Percentiles rank a stretch among this genome's conserved stretches.
Conservation (phyloP, 805 yeast species). For the Schwanniomyces polymorphus region DNA sequence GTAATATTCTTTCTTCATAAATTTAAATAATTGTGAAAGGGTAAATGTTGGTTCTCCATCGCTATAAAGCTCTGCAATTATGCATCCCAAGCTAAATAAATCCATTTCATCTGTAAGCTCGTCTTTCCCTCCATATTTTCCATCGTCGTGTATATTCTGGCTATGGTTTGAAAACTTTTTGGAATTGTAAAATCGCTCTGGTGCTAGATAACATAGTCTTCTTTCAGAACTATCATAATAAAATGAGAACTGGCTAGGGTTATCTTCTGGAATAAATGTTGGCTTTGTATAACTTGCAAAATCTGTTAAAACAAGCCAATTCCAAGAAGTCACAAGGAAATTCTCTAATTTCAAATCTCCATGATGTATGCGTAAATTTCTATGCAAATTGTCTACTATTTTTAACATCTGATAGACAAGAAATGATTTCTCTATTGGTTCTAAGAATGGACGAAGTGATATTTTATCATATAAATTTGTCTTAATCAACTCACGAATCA, state of each 20-base stretch:
- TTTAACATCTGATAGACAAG: slow-evolving; percentile 74
- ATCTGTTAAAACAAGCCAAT: slow-evolving; percentile 81
- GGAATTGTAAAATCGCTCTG: slow-evolving; percentile 71
- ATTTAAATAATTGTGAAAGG: slow-evolving; percentile 82
- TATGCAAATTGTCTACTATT: slow-evolving; percentile 66
- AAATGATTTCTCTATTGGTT: slow-evolving; percentile 79
- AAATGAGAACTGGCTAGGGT: slow-evolving; percentile 88
- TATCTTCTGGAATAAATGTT: slow-evolving; percentile 80
- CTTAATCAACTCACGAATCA: slow-evolving; percentile 77
- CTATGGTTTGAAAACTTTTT: slow-evolving; percentile 17
- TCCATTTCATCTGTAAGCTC: slow-evolving; percentile 68
- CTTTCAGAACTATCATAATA: slow-evolving; percentile 90
- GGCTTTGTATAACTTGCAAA: slow-evolving; percentile 83
- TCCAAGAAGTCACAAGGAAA: slow-evolving; percentile 82
- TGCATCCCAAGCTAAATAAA: slow-evolving; percentile 80
- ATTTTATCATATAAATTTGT: slow-evolving; percentile 86
- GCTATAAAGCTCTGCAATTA: slow-evolving; percentile 80
- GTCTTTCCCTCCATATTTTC: slow-evolving; percentile 18
- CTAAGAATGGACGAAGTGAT: slow-evolving; percentile 83
- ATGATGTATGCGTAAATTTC: slow-evolving; percentile 56
- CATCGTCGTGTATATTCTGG: slow-evolving; percentile 23
- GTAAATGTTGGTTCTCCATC: slow-evolving; percentile 90
- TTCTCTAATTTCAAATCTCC: slow-evolving; percentile 95
- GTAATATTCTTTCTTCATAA: slow-evolving; percentile 62
- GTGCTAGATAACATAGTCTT: slow-evolving; percentile 88